These are phyloP conservation scores for Leishmania braziliensis DNA, from an alignment of 208 protist species.

Conservation along the genomic window DNA sequence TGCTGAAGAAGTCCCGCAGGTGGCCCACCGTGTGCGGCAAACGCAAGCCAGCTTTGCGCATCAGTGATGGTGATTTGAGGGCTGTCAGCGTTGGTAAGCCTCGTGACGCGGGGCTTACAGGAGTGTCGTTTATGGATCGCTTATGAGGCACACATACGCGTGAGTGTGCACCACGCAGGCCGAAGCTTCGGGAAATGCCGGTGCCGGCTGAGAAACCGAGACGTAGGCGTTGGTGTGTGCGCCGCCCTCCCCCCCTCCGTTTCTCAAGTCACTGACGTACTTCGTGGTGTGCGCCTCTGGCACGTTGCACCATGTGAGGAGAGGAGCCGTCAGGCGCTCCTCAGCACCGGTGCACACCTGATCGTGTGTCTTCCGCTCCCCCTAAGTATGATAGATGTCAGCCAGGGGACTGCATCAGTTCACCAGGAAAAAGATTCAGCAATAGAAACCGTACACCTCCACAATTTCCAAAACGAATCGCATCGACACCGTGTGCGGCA, in stretches of 20 bases:
- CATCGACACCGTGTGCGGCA: constrained; percentile 5
- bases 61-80: neutral
- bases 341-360: constrained; percentile 12
- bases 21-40: neutral
- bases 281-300: neutral
- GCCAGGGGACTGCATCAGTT: constrained; percentile 20
- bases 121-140: neutral
- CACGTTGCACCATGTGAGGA: neutral
- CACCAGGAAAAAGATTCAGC: constrained; percentile 12
- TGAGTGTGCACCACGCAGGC: too few species aligned
- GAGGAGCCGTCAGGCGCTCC: neutral
- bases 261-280: neutral
- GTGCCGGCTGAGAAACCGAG: neutral
- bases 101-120: neutral
- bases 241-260: too few species aligned
- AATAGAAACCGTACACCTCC: constrained; percentile 24
- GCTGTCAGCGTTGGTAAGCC: neutral
- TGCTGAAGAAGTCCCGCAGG: too few species aligned
- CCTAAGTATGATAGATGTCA: neutral
- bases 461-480: constrained; percentile 14
- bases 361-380: constrained; percentile 5
- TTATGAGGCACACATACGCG: neutral
- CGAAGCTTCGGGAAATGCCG: neutral
- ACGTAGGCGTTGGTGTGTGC: too few species aligned
- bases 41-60: neutral